Conservation (phyloP, 257 asterid genomes). For the Nemophila menziesii region DNA sequence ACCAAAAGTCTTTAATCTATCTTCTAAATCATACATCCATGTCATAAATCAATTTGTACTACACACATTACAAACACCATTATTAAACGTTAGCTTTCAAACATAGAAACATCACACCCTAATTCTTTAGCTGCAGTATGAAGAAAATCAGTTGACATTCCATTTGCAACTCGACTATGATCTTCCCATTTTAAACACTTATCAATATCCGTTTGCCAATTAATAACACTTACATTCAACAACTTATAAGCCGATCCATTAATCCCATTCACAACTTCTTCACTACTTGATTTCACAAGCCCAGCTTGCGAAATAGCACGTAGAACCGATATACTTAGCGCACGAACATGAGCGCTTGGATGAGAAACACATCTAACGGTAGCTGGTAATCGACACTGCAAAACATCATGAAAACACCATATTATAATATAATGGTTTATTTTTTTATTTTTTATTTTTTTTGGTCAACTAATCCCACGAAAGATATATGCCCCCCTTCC, state of each 20-base stretch:
- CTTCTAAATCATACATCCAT: too few species aligned
- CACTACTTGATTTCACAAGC: conserved; percentile 30
- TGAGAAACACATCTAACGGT: conserved; percentile 88
- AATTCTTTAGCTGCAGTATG: conserved; percentile 78
- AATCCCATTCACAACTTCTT: conserved; percentile 23
- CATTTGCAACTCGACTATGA: conserved; percentile 67
- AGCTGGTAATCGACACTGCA: conserved; percentile 92
- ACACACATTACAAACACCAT: too few species aligned
- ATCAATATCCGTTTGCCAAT: conserved; percentile 69
- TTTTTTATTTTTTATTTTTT: too few species aligned
- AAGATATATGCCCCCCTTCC: too few species aligned
- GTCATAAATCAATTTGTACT: too few species aligned
- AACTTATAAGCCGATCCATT: conserved; percentile 39
- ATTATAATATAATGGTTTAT: too few species aligned
- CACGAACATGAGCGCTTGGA: conserved; percentile 95
- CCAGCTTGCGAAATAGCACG: conserved; percentile 65
- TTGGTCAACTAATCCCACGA: too few species aligned
- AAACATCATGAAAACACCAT: too few species aligned
- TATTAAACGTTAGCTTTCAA: too few species aligned
- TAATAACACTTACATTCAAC: conserved; percentile 32
- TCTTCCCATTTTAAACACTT: conserved; percentile 93
- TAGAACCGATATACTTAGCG: conserved; percentile 87
- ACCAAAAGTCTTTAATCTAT: too few species aligned
- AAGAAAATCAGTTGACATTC: conserved; percentile 57
- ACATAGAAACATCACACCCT: too few species aligned